Base-by-base conservation (phyloP, 1,284 basidiomycete genomes). In the Rhodotorula sp. region DNA sequence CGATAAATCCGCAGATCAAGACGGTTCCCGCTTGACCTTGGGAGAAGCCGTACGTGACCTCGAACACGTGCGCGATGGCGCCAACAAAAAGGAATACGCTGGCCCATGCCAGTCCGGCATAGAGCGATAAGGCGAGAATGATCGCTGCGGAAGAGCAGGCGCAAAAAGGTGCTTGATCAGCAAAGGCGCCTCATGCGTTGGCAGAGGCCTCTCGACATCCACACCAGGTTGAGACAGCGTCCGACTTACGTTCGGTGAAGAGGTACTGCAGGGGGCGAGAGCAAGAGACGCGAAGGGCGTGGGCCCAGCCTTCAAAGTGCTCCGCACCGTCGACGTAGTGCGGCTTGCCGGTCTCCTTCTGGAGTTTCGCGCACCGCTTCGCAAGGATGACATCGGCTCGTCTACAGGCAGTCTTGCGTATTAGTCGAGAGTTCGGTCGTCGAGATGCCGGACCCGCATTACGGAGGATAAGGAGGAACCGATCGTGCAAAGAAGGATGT, bases 331-430 rank as follows among this genome's bases (percentile, higher is more conserved):
- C 65, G 71, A 81, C 81, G 49, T 81, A 74, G 71, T 83, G 81
- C 26, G 76, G 65, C 5, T 64, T 68, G 0, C 82, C 82, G 0
- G 81, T 82, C 62, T 80, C 75, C 65, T 80, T 77, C 0, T 81
- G 81, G 24, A 84, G 68, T 20, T 67, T 63, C 33, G 71, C 73
- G 6, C 82, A 82, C 20, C 81, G 76, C 15, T 80, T 71, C 0
- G 78, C 75, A n/a, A 84, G 80, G 29, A 84, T 76, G n/a, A 83
- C 83, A 45, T 84, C 82, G 4, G 80, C 80, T 30, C 82, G 75
- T 12, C 60, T 67, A 37, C 2, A 26, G 55, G 1, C 20, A 15
- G 10, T 15, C 2, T 29, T 0, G 1, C 7, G 45, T 61, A 49
- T n/a, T n/a, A 60, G 29, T 30, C 2, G 4, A 24, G 4, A n/a